Evolutionary conservation across 2,329 filamentous ascomycete species (phyloP), one percentile per base, ranked within the genome.

Genomic region (Alternaria dauci): DNA sequence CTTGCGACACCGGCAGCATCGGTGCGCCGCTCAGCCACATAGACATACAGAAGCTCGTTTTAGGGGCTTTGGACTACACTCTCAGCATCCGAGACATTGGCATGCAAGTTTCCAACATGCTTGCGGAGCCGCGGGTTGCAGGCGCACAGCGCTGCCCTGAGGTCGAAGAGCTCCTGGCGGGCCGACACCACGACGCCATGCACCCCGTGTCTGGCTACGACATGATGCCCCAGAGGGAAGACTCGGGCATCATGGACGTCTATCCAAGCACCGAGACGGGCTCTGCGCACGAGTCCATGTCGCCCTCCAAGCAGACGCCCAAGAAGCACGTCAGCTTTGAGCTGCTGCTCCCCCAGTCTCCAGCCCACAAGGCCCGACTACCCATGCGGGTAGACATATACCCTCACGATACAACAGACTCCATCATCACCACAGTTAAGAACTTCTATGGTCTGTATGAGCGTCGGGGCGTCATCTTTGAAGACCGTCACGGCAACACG

Each of bases 361-460:
- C 88, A 62, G 87, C 90, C 75, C 88, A 87, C 71, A 87, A 88
- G 71, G 91, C 90, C 80, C 89, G 91, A 75, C 84, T 94, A 68
- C 91, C 91, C n/a, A 89, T 94, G 87, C 86, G 91, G 73, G 91
- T 94, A 55, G 91, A 96, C 74, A 97, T 99, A 70, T 97, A 91
- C 75, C 92, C 92, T 47, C 94, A 98, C 80, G 95, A 99, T 83
- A 94, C 92, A 53, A 98, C 94, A 23, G 94, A 98, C 77, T 97
- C 94, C 36, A 99, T 99, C 81, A 92, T 98, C 66, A 95, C 93
- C 14, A 98, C 95, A 1, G 94, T 98, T 75, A 98, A 97, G 86
- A 98, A 97, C 84, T 98, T 98, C 82, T 98, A 97, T 77, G 95
- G 95, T 62, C 86, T 99, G 69, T 97, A 97, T 78, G 92, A 94